phyloP scores from a whole-genome alignment of 1,284 basidiomycete genomes.

The Ceratobasidium sp. region DNA sequence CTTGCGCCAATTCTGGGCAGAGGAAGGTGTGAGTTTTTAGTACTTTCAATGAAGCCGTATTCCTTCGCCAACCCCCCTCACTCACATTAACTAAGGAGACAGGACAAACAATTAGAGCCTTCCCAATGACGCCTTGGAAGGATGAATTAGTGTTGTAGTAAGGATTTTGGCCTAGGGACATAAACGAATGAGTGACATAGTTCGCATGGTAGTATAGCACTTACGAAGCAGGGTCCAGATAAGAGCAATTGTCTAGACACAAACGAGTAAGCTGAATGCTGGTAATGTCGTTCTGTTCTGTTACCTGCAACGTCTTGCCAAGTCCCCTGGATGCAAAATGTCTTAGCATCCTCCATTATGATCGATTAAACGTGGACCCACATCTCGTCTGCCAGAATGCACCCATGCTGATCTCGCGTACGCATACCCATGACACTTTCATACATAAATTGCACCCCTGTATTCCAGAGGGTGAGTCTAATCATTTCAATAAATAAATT shows the following conservation, averaged over 20 bases:
- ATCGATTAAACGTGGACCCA: conserved; percentile 56
- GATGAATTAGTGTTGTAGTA: conserved; percentile 66
- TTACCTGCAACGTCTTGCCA: conserved; percentile 90
- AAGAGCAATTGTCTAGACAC: conserved; percentile 81
- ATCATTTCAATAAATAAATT: too few relatives aligned
- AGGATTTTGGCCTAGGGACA: conserved; percentile 82
- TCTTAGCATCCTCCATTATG: conserved; percentile 38
- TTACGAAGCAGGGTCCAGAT: conserved; percentile 90
- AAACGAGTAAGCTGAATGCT: conserved; percentile 8
- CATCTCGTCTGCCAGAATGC: conserved; percentile 98
- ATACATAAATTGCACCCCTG: conserved; percentile 92
- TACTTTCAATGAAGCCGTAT: too few relatives aligned
- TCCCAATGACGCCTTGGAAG: conserved; percentile 67
- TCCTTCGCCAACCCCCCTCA: conserved; percentile 12
- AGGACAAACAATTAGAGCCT: conserved; percentile 94
- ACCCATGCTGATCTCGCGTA: conserved; percentile 87
- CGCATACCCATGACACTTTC: conserved; percentile 96
- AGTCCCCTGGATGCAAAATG: conserved; percentile 77
- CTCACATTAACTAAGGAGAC: conserved; percentile 88
- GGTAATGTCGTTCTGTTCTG: neutral
- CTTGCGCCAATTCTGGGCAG: conserved; percentile 88
- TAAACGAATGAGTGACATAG: neutral
- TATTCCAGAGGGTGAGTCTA: neutral
- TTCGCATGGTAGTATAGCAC: conserved; percentile 52
- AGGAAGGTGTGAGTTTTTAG: too few relatives aligned